Evolutionary conservation across 352 stramenopile genomes (phyloP).

Genomic region (Phytophthora capsici): DNA sequence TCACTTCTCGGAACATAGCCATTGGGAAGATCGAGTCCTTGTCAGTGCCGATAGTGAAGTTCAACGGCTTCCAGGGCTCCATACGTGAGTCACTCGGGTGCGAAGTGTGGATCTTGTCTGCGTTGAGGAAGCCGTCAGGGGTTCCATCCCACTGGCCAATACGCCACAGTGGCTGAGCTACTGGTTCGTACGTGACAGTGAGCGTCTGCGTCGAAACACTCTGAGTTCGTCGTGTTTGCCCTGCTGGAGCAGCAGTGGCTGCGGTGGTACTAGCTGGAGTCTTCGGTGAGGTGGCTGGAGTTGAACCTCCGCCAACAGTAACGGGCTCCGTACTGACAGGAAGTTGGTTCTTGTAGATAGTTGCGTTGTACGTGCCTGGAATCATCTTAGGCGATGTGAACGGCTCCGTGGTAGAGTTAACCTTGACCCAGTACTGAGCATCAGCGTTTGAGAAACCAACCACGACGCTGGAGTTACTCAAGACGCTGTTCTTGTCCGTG

Average conservation of each 20-base stretch:
- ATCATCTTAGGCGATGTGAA: slow-evolving; percentile 59
- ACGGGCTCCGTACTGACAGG: slow-evolving; percentile 43
- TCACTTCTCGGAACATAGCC: slow-evolving; percentile 56
- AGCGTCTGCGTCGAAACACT: slow-evolving; percentile 18
- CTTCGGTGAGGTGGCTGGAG: neutral
- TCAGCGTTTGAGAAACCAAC: slow-evolving; percentile 49
- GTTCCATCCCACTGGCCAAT: slow-evolving; percentile 64
- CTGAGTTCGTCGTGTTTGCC: slow-evolving; percentile 5
- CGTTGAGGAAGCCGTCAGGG: slow-evolving; percentile 54
- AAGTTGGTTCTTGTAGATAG: slow-evolving; percentile 65
- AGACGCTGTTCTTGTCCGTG: slow-evolving; percentile 33
- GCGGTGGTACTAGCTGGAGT: neutral
- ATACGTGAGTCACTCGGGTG: slow-evolving; percentile 61
- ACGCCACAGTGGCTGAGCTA: slow-evolving; percentile 44
- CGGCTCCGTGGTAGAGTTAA: slow-evolving; percentile 17
- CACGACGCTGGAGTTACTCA: slow-evolving; percentile 37
- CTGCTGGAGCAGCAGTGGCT: neutral
- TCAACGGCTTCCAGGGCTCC: slow-evolving; percentile 30
- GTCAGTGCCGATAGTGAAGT: slow-evolving; percentile 42
- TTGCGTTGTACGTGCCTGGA: slow-evolving; percentile 53
- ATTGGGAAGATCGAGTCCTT: slow-evolving; percentile 46
- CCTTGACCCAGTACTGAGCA: slow-evolving; percentile 59
- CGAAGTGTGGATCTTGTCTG: slow-evolving; percentile 61
- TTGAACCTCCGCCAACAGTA: slow-evolving; percentile 22
- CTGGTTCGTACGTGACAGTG: slow-evolving; percentile 35